Base-by-base conservation (phyloP, 2,329 filamentous ascomycete species). In the Lecanicillium sp. region DNA sequence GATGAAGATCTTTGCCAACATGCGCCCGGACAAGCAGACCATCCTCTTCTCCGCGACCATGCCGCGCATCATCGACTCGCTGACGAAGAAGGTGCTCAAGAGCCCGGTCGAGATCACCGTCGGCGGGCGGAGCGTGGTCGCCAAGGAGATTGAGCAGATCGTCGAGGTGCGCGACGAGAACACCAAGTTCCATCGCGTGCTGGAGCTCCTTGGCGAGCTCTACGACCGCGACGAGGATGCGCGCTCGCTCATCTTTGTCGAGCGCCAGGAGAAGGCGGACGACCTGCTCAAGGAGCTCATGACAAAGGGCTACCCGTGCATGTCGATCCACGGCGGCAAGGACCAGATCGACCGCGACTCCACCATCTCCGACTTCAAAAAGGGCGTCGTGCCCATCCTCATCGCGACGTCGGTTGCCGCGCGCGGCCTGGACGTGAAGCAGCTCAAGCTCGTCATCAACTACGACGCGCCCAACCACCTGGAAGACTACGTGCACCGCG, bases 31-130 rank as follows among this genome's bases (percentile, higher is more conserved):
- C 63, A 84, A 87, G 43, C 93, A 98, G 63, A 95, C 90, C 1
- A 90, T 97, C 44, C 76, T 97, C 20, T 98, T 97, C 66, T 97
- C 93, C 0, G 93, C 93, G 4, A 98, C 93, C 0, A 95, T 97
- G 74, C 93, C 93, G 17, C 83, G 86, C 39, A 90, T 91, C 54
- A 95, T 98, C 75, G 89, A 95, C 62, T 83, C 86, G 0, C 68
- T 97, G 41, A 93, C 90, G 19, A 87, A 91, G 52, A 96, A 97
- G 66, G 87, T 90, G 0, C 72, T 97, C 33, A 83, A 81, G 37
- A 87, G 85, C 52, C 89, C 93, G 0, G 81, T 95, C 20, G 90
- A 97, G 66, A 95, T 98, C 54, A 85, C 86, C 1, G 90, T 98
- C 15, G 93, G 93, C 56, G 91, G 90, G 33, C 83, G 82, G 62